phyloP scores from a whole-genome alignment of 2,329 filamentous ascomycete species.

The Sphaerulina populicola region DNA sequence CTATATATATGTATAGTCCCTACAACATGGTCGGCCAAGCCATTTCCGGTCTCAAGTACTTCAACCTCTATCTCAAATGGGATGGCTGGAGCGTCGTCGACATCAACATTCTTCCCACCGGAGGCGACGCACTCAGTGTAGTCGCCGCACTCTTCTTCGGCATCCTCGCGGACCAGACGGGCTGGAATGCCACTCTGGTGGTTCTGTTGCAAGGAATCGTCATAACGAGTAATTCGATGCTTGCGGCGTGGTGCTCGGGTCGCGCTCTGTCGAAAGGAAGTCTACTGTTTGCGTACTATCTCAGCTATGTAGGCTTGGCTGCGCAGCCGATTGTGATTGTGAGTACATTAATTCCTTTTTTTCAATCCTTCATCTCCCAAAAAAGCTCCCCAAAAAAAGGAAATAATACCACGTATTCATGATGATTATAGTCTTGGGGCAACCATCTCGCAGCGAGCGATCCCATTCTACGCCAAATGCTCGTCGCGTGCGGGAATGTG shows the following conservation, averaged over 20 bases:
- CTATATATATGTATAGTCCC: too few relatives aligned
- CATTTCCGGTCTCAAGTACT: slow-evolving; percentile 10
- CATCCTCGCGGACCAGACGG: slow-evolving; percentile 10
- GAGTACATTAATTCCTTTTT: too few relatives aligned
- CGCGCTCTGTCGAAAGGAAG: slow-evolving; percentile 2
- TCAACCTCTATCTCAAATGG: slow-evolving; percentile 17
- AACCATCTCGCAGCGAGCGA: slow-evolving; percentile 11
- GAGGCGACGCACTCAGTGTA: slow-evolving; percentile 13
- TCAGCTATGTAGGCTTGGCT: slow-evolving; percentile 8
- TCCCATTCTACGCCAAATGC: slow-evolving; percentile 14
- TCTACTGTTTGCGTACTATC: slow-evolving; percentile 9
- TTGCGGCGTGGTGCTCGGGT: slow-evolving; percentile 11
- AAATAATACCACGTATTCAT: too few relatives aligned
- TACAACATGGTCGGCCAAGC: slow-evolving; percentile 10
- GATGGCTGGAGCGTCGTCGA: slow-evolving; percentile 13
- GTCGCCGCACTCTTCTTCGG: slow-evolving; percentile 10
- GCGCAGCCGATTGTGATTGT: slow-evolving; percentile 13
- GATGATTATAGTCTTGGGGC: slow-evolving; percentile 11
- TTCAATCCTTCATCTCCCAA: too few relatives aligned
- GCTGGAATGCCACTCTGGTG: slow-evolving; percentile 8
- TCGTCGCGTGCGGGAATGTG: slow-evolving; percentile 14
- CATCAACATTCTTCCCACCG: slow-evolving; percentile 11
- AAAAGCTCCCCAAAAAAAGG: too few relatives aligned
- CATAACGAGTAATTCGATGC: slow-evolving; percentile 10
- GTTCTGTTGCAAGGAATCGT: slow-evolving; percentile 4